Evolutionary conservation across 306 rosid genomes (phyloP).

Genomic region (Ormosia semicastrata): DNA sequence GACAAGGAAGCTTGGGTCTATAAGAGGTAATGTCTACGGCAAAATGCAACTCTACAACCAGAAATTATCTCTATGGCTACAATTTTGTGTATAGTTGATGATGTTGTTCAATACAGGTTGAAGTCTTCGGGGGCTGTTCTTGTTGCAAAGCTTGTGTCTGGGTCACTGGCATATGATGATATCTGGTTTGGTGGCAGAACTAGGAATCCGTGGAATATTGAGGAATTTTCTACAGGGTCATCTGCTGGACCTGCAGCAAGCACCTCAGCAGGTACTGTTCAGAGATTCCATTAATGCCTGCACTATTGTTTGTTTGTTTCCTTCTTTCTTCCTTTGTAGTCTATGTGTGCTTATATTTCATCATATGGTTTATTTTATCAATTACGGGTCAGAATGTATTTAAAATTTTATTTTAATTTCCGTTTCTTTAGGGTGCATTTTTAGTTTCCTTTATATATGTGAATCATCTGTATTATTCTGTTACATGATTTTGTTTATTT

Average conservation of each 20-base stretch:
- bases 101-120: conserved; percentile 38
- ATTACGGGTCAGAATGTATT: not conserved
- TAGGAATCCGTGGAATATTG: conserved; percentile 79
- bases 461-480: not conserved
- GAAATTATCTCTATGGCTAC: conserved; percentile 3
- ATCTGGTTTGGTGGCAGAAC: conserved; percentile 89
- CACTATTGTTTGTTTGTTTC: not conserved
- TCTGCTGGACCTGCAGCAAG: conserved; percentile 85
- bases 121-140: conserved; percentile 73
- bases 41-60: conserved; percentile 10
- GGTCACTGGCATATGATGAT: conserved; percentile 82
- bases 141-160: conserved; percentile 79
- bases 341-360: not conserved
- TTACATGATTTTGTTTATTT: conserved; percentile 5
- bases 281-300: not conserved
- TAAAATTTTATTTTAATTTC: not conserved
- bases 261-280: conserved; percentile 61
- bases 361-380: not conserved
- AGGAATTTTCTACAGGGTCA: conserved; percentile 75
- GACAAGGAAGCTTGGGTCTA: conserved; percentile 74
- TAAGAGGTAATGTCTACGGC: conserved; percentile 45
- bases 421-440: not conserved
- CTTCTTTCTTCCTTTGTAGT: not conserved
- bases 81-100: conserved; percentile 14
- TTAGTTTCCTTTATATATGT: not conserved